These are phyloP conservation scores for Schizopora paradoxa DNA, from an alignment of 1,284 basidiomycete species.

Conservation along the genomic window DNA sequence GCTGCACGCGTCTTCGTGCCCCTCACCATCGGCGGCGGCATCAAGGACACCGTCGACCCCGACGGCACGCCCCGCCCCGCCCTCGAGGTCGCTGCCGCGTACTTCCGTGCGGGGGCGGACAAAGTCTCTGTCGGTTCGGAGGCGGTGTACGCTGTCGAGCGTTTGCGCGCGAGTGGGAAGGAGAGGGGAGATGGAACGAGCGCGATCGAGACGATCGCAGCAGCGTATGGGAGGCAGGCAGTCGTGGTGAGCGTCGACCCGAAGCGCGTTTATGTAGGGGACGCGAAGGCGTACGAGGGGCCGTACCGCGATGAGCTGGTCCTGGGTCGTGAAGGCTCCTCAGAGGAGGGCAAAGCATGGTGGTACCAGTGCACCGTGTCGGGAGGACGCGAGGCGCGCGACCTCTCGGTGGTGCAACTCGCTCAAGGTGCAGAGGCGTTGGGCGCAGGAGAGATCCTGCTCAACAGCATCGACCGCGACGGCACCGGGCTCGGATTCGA, in stretches of 20 bases:
- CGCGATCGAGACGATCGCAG: constrained; percentile 91
- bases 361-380: constrained; percentile 99
- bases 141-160: constrained; percentile 91
- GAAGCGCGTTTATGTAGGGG: constrained; percentile 81
- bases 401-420: constrained; percentile 90
- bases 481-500: constrained; percentile 94
- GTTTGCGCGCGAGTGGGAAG: constrained; percentile 51
- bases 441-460: constrained; percentile 91
- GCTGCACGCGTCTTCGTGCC: constrained; percentile 94
- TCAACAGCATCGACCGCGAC: constrained; percentile 97
- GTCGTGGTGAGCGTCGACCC: constrained; percentile 99
- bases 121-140: constrained; percentile 97
- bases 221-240: constrained; percentile 91
- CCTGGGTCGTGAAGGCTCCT: constrained; percentile 43
- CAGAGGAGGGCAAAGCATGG: constrained; percentile 81
- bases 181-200: constrained; percentile 61
- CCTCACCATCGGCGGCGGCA: constrained; percentile 98
- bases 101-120: constrained; percentile 97
- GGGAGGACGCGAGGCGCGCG: constrained; percentile 85
- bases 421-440: constrained; percentile 84
- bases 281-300: constrained; percentile 60
- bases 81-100: constrained; percentile 91
- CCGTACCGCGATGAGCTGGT: constrained; percentile 67
- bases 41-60: constrained; percentile 94
- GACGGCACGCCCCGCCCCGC: constrained; percentile 87